phyloP scores from a whole-genome alignment of 2,329 filamentous ascomycete genomes.

The Ascocoryne sarcoides region DNA sequence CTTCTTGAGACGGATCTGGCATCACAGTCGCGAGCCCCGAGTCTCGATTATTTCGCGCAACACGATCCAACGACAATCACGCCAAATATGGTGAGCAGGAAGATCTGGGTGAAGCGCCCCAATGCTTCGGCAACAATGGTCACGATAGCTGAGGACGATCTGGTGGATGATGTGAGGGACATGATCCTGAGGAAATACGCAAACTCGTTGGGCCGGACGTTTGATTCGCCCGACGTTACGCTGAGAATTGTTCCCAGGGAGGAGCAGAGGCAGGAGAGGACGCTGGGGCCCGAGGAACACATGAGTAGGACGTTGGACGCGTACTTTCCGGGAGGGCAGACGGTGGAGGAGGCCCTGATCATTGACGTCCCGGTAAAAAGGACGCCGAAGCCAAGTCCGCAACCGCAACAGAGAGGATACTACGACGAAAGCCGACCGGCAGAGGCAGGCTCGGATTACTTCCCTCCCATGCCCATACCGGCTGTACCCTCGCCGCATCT shows the following conservation, averaged over 20 bases:
- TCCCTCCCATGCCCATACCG: slow-evolving; percentile 56
- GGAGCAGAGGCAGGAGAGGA: slow-evolving; percentile 56
- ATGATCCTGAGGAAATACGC: slow-evolving; percentile 87
- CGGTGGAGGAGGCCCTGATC: slow-evolving; percentile 77
- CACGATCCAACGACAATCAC: slow-evolving; percentile 25
- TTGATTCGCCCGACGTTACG: slow-evolving; percentile 83
- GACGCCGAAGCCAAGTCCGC: slow-evolving; percentile 74
- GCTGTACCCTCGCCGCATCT: slow-evolving; percentile 26
- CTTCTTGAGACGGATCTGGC: slow-evolving; percentile 38
- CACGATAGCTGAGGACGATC: slow-evolving; percentile 73
- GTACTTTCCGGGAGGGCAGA: slow-evolving; percentile 81
- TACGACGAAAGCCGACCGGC: slow-evolving; percentile 53
- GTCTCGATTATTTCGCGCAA: slow-evolving; percentile 26
- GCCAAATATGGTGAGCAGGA: slow-evolving; percentile 53
- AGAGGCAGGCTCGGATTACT: slow-evolving; percentile 72
- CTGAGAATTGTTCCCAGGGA: slow-evolving; percentile 71
- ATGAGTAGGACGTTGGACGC: slow-evolving; percentile 70
- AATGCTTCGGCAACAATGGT: slow-evolving; percentile 81
- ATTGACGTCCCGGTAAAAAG: slow-evolving; percentile 75
- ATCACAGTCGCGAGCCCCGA: slow-evolving; percentile 27
- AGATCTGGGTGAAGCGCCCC: slow-evolving; percentile 91
- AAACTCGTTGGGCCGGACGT: slow-evolving; percentile 81
- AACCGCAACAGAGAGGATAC: slow-evolving; percentile 40
- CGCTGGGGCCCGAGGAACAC: slow-evolving; percentile 77
- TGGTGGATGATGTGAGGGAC: slow-evolving; percentile 92